Base-by-base conservation (phyloP, 2,329 filamentous ascomycete genomes). In the Beauveria medogensis region DNA sequence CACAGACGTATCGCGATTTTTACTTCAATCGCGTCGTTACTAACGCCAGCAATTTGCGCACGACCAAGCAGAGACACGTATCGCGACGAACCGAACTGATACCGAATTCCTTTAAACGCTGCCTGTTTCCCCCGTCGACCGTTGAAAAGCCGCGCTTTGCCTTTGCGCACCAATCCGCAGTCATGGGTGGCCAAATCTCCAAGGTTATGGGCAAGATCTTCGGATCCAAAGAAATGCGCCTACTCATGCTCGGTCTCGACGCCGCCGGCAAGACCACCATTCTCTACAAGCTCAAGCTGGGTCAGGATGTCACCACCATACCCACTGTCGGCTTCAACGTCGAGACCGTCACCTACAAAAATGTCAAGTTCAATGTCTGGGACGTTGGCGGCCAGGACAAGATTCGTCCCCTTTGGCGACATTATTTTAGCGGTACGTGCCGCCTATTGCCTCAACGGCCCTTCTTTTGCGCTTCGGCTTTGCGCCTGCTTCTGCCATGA, bases 361-460 rank as follows among this genome's bases (percentile, higher is more conserved):
- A 97, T 76, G 92, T 97, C 78, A 95, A 97, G 78, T 97, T 97
- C 82, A 97, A 95, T 71, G 93, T 97, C 65, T 97, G 93, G 93
- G 93, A 97, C 80, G 93, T 97, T 63, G 93, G 93, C 77, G 93
- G 93, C 66, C 93, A 97, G 82, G 93, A 97, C 84, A 97, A 97
- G 87, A 97, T 97, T 72, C 85, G 93, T 67, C 93, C 93, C 65
- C 81, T 97, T 64, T 97, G 93, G 93, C 88, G 93, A 78, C 93
- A 97, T 81, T 97, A 97, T 81, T 97, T 96, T 74, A 89, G 86
- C 68, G 89, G 88, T 87, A 75, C 30, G 58, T 55, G 10, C 50
- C 34, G 34, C 34, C 34, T 37, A 37, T 16, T 20, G 5, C 20
- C 18, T 10, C 5, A 18, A 8, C 18, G 34, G 6, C 24, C 7